Conservation (phyloP, 768 basidiomycete genomes). For the Asterophora lycoperdoides region DNA sequence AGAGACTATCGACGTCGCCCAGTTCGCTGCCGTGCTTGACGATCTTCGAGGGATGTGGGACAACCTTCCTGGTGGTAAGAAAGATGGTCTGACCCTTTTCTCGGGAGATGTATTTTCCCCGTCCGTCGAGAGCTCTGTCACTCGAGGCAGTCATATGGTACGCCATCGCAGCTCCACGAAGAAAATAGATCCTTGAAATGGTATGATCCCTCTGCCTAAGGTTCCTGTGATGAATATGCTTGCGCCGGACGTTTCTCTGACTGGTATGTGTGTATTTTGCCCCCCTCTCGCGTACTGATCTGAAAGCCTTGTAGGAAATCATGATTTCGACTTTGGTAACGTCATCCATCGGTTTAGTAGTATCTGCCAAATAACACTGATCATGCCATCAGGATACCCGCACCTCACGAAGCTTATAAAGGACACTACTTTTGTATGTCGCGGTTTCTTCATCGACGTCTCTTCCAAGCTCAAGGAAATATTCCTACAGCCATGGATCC, state of each 20-base stretch:
- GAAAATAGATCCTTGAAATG: background rate
- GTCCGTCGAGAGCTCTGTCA: conserved; percentile 81
- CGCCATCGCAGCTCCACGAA: background rate
- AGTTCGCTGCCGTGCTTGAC: conserved; percentile 73
- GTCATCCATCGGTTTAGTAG: background rate
- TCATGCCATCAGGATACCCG: conserved; percentile 44
- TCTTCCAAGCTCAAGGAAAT: background rate
- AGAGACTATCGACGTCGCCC: conserved; percentile 80
- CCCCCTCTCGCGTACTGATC: background rate
- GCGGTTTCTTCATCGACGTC: conserved; percentile 1
- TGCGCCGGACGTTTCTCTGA: conserved; percentile 72
- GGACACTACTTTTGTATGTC: conserved; percentile 70
- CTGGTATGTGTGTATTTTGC: conserved; percentile 48
- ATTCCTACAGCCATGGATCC: conserved; percentile 70
- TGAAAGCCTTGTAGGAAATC: conserved; percentile 59
- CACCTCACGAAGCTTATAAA: conserved; percentile 63
- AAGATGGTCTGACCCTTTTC: conserved; percentile 78
- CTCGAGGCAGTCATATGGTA: conserved; percentile 90
- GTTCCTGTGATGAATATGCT: conserved; percentile 84
- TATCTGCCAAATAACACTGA: background rate
- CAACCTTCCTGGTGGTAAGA: conserved; percentile 39
- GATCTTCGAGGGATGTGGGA: conserved; percentile 58
- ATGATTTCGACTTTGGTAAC: conserved; percentile 87
- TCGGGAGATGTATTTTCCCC: conserved; percentile 90
- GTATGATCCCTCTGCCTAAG: conserved; percentile 36